Evolutionary conservation across 2,329 filamentous ascomycete genomes (phyloP), one percentile per base, ranked within the genome.

Genomic region (Fusarium sp.): DNA sequence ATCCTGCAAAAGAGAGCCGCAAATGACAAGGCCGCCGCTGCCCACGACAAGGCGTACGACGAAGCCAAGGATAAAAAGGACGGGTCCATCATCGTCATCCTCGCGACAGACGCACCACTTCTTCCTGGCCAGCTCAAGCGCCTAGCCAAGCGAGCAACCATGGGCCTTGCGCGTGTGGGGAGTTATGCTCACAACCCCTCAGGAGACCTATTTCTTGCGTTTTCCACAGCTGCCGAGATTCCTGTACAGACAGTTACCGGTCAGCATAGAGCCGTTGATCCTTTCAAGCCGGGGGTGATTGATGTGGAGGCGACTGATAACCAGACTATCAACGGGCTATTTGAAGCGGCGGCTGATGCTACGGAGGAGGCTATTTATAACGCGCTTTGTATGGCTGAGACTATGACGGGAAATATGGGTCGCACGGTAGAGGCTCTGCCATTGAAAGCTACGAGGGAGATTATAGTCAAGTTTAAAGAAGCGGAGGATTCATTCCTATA

Each of bases 361-460:
- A 87, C 87, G 0, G 88, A 91, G 71, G 89, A 92, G 76, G 84
- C 87, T 2, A 89, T 91, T 55, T 85, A 89, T 65, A 91, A 92
- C 73, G 83, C 85, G 0, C 76, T 91, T 10, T 89, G 83, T 63
- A 89, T 86, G 79, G 87, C 88, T 2, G 84, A 88, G 69, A 86
- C 84, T 0, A 86, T 89, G 80, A 82, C 80, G 1, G 88, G 88
- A 0, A 81, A 83, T 60, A 79, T 82, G 49, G 85, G 83, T 2
- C 75, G 79, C 9, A 83, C 73, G 26, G 77, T 87, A 2, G 83
- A 86, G 47, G 86, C 82, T 3, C 15, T 48, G 3, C 51, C 51
- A 1, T 11, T 48, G 6, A 3, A 48, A 22, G 32, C 32, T 1
- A 20, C 41, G 0, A 39, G 32, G n/a, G 32, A 48, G 6, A 40